Base-by-base conservation (phyloP, 2,329 filamentous ascomycete species). In the Orbilia ellipsospora region DNA sequence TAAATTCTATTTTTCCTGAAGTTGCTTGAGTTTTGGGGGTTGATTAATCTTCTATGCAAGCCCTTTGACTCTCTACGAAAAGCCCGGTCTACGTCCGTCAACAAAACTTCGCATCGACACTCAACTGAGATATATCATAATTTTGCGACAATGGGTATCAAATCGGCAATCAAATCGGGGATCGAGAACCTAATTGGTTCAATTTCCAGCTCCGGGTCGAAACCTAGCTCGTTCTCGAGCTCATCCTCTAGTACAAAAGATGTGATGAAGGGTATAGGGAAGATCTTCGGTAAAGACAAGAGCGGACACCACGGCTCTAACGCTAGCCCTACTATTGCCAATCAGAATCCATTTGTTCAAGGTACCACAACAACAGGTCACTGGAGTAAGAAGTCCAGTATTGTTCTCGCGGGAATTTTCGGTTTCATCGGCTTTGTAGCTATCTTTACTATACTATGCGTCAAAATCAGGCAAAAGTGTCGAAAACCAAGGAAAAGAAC, bases 101-200 rank as follows among this genome's bases (percentile, higher is more conserved):
- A n/a, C 4, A 48, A 48, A 48, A 15, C 1, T 10, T 18, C 8
- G 13, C 1, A 48, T 18, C 8, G 13, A 48, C 8, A 48, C 6
- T 10, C 5, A 36, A 36, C 8, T 10, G 44, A 48, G 16, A 12
- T 10, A 13, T 10, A 18, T n/a, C 16, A 48, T 2, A 61, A 15
- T 31, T 23, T 23, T 20, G 23, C 16, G 7, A 64, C n/a, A 8
- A 72, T 64, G 67, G 54, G 67, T 23, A 60, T 60, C 50, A 65
- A 45, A 45, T 59, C 60, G 0, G 36, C 50, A 6, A 10, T 73
- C 8, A 66, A 57, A 45, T 59, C 60, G 0, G 36, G 31, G 10
- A 10, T 73, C 7, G 62, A 57, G 13, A 56, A 45, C 18, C 12
- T 55, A 45, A 56, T 73, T n/a, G 60, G 67, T 18, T 64, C 59